A percentile compares a stretch with the other conserved stretches of the same genome.
These are phyloP conservation scores for Pyronema domesticum DNA, from an alignment of 495 filamentous ascomycete species.

Conservation along the genomic window DNA sequence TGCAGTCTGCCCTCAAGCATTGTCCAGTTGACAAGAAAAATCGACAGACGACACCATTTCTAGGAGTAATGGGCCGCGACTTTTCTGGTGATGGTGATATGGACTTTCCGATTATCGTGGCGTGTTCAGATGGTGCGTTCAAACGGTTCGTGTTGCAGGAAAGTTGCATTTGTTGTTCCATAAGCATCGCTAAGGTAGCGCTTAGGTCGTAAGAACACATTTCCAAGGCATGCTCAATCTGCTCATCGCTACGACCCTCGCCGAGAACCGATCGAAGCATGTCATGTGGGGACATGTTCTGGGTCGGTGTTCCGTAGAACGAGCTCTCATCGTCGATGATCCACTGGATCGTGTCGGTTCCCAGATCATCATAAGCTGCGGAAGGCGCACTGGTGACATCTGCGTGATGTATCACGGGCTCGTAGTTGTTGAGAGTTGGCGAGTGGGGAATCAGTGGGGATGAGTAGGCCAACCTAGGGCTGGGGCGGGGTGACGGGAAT, in stretches of 20 bases:
- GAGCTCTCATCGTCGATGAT: conserved; percentile 76
- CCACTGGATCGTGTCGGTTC: conserved; percentile 91
- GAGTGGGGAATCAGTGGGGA: conserved; percentile 88
- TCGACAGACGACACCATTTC: conserved; percentile 79
- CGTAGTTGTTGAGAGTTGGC: conserved; percentile 82
- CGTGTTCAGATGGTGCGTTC: conserved; percentile 1
- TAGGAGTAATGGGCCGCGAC: conserved; percentile 52
- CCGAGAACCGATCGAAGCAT: conserved; percentile 92
- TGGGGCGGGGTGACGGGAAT: conserved; percentile 86
- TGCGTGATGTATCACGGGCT: conserved; percentile 36
- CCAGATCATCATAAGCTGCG: conserved; percentile 80
- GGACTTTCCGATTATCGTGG: conserved; percentile 74
- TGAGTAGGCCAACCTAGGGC: conserved; percentile 76
- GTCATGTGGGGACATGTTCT: conserved; percentile 94
- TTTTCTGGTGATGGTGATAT: conserved; percentile 44
- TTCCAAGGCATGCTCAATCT: conserved; percentile 78
- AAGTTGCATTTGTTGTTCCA: conserved; percentile 36
- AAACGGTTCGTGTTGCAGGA: conserved; percentile 26
- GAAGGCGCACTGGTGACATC: conserved; percentile 52
- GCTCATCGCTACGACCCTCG: conserved; percentile 74
- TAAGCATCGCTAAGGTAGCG: conserved; percentile 70
- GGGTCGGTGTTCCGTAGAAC: conserved; percentile 46
- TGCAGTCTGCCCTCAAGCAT: conserved; percentile 86
- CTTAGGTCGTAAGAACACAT: conserved; percentile 83
- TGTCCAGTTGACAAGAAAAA: conserved; percentile 85